These are phyloP conservation scores for Canna indica DNA, from an alignment of 176 grass and related monocot genomes.

Conservation along the genomic window DNA sequence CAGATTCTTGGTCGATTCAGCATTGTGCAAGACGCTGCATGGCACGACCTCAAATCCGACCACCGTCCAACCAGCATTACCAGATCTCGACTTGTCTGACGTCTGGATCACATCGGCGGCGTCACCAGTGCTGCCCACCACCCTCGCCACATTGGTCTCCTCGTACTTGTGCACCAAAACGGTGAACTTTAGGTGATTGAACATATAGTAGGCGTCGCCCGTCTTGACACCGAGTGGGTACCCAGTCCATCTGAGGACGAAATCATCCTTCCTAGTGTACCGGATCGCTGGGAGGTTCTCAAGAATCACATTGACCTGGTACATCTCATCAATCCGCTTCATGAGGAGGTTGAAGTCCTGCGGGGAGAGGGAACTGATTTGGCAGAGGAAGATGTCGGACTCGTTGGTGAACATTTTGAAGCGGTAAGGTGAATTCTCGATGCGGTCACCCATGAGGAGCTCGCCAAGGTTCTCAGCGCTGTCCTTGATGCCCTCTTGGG, in stretches of 20 bases:
- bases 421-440: constrained; percentile 54
- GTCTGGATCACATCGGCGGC: constrained; percentile 40
- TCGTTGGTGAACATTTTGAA: constrained; percentile 45
- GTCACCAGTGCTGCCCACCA: constrained; percentile 13
- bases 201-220: constrained; percentile 47
- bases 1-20: neutral
- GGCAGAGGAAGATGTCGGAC: constrained; percentile 39
- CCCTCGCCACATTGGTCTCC: constrained; percentile 10
- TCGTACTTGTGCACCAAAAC: constrained; percentile 49
- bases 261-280: constrained; percentile 6
- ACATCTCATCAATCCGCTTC: constrained; percentile 49
- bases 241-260: constrained; percentile 31
- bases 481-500: constrained; percentile 27
- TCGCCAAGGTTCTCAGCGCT: constrained; percentile 59
- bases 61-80: constrained; percentile 27
- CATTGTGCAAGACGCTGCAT: constrained; percentile 43
- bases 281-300: constrained; percentile 58
- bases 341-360: constrained; percentile 27
- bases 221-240: constrained; percentile 42
- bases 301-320: constrained; percentile 61
- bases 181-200: constrained; percentile 56
- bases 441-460: constrained; percentile 64
- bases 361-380: constrained; percentile 17
- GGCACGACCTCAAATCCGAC: constrained; percentile 69
- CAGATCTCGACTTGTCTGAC: constrained; percentile 13